Evolutionary conservation across 2,329 filamentous ascomycete genomes (phyloP), one percentile per base, ranked within the genome.

Genomic region (Aplosporella prunicola): DNA sequence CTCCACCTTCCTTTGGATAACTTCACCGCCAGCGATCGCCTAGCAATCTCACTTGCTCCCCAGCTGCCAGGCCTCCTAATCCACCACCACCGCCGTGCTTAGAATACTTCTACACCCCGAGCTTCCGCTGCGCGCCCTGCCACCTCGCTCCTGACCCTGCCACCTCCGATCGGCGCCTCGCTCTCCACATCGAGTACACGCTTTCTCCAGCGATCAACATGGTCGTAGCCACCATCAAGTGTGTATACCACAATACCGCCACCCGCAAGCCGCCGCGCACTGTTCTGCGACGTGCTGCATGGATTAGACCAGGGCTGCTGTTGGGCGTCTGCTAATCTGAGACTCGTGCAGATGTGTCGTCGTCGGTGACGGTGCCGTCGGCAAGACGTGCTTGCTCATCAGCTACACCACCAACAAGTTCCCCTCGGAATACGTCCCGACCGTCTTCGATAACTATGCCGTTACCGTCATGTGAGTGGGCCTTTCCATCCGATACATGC

Each of bases 351-450:
- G 91, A 69, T 98, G 91, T 69, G 91, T 98, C 57, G 91, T 98
- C 52, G 91, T 98, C 56, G 91, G 91, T 62, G 91, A 98, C 66
- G 91, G 91, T 88, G 91, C 91, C 49, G 91, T 98, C 52, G 91
- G 91, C 64, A 98, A 98, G 75, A 98, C 91, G 50, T 98, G 91
- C 68, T 78, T 98, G 48, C 78, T 98, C 60, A 98, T 98, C 69
- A 93, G 86, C 62, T 98, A 98, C 68, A 98, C 91, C 48, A 98
- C 91, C 47, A 98, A 98, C 75, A 96, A 96, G 58, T 98, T 98
- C 64, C 91, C 91, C 23, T 95, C 88, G 55, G 91, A 98, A 88
- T 98, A 98, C 64, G 91, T 98, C 42, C 91, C 91, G 35, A 98
- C 91, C 20, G 91, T 98, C 47, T 98, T 98, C 65, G 91, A 98